Percentiles rank a stretch among this genome's conserved stretches.
phyloP scores from a whole-genome alignment of 805 yeast genomes.

The Metschnikowia amazonensis region DNA sequence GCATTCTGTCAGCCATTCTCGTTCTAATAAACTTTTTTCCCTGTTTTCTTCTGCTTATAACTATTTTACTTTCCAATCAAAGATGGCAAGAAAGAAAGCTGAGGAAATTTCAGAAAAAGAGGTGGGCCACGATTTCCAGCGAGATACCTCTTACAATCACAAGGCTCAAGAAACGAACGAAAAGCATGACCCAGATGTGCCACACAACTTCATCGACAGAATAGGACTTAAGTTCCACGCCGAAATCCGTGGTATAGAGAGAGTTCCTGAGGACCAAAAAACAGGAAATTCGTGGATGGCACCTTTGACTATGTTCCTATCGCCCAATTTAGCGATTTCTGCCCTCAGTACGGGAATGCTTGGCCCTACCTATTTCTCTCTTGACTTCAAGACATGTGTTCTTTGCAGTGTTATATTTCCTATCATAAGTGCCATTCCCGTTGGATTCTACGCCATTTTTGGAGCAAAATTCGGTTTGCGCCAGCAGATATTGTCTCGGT shows the following conservation, averaged over 20 bases:
- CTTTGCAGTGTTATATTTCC: conserved; percentile 11
- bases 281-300: conserved; percentile 17
- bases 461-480: conserved; percentile 19
- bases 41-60: neutral
- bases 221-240: conserved; percentile 25
- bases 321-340: conserved; percentile 26
- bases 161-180: neutral
- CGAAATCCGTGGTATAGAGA: conserved; percentile 27
- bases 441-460: conserved; percentile 15
- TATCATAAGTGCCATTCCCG: conserved; percentile 17
- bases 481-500: conserved; percentile 30
- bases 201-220: conserved; percentile 20
- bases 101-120: neutral
- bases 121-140: conserved; percentile 1
- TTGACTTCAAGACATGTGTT: conserved; percentile 17
- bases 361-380: conserved; percentile 15
- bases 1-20: neutral
- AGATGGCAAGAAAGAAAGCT: neutral
- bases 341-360: conserved; percentile 17
- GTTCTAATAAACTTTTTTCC: neutral
- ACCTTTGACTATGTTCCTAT: conserved; percentile 26
- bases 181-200: conserved; percentile 8
- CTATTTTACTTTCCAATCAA: neutral
- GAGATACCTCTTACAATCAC: neutral
- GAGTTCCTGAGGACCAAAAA: conserved; percentile 26